These are phyloP conservation scores for Pseudocercospora musae DNA, from an alignment of 2,329 filamentous ascomycete species.

Conservation along the genomic window DNA sequence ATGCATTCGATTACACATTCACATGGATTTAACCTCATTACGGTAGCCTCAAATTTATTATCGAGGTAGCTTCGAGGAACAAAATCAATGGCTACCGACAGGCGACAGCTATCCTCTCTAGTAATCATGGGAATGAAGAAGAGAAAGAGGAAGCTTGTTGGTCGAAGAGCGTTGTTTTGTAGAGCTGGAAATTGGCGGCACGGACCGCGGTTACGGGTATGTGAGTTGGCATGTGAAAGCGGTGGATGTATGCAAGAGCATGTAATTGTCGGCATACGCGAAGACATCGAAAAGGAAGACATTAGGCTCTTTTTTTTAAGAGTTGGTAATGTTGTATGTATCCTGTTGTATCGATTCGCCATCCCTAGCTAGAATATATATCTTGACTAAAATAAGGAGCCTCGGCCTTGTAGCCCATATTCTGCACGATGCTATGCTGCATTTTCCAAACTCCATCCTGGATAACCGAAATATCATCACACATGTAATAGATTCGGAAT, in stretches of 20 bases:
- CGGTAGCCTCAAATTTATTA: not conserved
- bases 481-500: slow-evolving; percentile 16
- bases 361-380: too few species aligned
- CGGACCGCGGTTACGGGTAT: not conserved
- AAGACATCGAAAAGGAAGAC: too few species aligned
- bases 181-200: not conserved
- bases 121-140: not conserved
- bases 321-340: too few species aligned
- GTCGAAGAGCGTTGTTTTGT: not conserved
- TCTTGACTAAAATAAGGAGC: slow-evolving; percentile 6
- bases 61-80: not conserved
- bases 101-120: not conserved
- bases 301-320: too few species aligned
- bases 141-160: not conserved
- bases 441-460: slow-evolving; percentile 19
- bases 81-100: not conserved
- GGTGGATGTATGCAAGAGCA: not conserved
- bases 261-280: not conserved
- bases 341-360: too few species aligned
- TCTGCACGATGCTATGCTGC: slow-evolving; percentile 17
- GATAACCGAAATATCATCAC: slow-evolving; percentile 23
- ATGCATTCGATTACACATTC: not conserved
- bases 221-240: not conserved
- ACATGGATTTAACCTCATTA: not conserved
- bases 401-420: slow-evolving; percentile 16